phyloP scores from a whole-genome alignment of 768 basidiomycete genomes.

The Suillus decipiens region DNA sequence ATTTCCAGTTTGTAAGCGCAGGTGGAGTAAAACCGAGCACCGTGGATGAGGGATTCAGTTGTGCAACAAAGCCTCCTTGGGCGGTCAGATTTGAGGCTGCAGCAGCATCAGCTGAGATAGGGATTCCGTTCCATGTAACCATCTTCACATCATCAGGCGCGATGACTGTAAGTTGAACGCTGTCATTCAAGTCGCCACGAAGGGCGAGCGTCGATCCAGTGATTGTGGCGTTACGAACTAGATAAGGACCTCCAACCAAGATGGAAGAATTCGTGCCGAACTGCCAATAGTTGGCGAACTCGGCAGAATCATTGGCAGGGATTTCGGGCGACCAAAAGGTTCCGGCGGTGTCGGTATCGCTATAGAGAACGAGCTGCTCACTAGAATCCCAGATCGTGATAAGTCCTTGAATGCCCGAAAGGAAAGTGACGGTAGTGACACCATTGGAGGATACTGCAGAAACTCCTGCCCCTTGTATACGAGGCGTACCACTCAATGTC shows the following conservation, averaged over 20 bases:
- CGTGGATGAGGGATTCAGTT: constrained; percentile 38
- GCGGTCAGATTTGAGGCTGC: constrained; percentile 29
- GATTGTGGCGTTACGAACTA: constrained; percentile 58
- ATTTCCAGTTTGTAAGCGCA: constrained; percentile 68
- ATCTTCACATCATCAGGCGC: constrained; percentile 52
- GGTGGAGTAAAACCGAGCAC: constrained; percentile 43
- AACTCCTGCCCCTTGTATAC: constrained; percentile 30
- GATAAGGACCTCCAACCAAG: constrained; percentile 65
- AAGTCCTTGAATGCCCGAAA: constrained; percentile 57
- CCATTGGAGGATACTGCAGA: constrained; percentile 28
- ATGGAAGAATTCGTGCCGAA: constrained; percentile 72
- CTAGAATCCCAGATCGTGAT: constrained; percentile 67
- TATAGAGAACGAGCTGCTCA: constrained; percentile 66
- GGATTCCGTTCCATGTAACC: constrained; percentile 74
- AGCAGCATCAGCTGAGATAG: constrained; percentile 39
- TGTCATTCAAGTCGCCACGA: constrained; percentile 66
- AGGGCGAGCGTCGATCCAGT: constrained; percentile 54
- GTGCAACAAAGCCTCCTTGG: constrained; percentile 51
- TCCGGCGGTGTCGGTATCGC: constrained; percentile 63
- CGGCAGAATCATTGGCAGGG: constrained; percentile 37
- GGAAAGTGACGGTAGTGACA: constrained; percentile 51
- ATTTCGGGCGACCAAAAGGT: constrained; percentile 80
- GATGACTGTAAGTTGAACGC: constrained; percentile 61
- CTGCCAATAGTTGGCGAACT: constrained; percentile 66
- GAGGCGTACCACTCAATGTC: constrained; percentile 47